Percentiles rank a stretch among this genome's conserved stretches.
Conservation (phyloP, 768 basidiomycete species). For the Austroboletus eburneus region DNA sequence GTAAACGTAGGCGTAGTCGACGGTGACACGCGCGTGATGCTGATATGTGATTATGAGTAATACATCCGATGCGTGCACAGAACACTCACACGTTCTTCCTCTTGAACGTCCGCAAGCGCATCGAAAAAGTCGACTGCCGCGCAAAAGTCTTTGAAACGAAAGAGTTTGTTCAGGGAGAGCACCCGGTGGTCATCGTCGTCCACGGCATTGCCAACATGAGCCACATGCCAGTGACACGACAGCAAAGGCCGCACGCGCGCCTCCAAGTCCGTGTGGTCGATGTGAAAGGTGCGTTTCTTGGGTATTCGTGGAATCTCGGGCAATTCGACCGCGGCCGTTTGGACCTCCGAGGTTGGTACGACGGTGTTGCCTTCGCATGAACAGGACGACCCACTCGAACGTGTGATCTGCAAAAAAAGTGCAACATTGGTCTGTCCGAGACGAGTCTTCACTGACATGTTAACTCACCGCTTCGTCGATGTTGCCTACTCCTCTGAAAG, state of each 20-base stretch:
- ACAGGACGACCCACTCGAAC: constrained; percentile 15
- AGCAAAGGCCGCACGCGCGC: constrained; percentile 36
- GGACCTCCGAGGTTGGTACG: constrained; percentile 15
- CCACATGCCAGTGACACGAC: constrained; percentile 26
- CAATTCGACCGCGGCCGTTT: constrained; percentile 8
- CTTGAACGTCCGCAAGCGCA: constrained; percentile 22
- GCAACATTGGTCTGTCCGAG: too few relatives aligned
- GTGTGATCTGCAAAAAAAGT: constrained; percentile 12
- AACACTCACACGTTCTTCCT: constrained; percentile 30
- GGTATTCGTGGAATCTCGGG: constrained; percentile 28
- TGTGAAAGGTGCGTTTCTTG: constrained; percentile 33
- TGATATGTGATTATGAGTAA: constrained; percentile 7
- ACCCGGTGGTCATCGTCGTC: constrained; percentile 11
- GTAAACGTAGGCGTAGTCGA: constrained; percentile 22
- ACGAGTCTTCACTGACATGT: not conserved
- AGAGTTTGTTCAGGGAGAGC: constrained; percentile 26
- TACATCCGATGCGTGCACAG: not conserved
- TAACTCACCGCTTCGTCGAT: constrained; percentile 22
- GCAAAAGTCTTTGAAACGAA: constrained; percentile 23
- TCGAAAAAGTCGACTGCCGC: constrained; percentile 28
- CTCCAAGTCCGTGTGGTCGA: constrained; percentile 31
- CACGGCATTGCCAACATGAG: constrained; percentile 5
- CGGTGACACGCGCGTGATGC: constrained; percentile 31
- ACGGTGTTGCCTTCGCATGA: not conserved
- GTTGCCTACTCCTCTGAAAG: constrained; percentile 1